Evolutionary conservation across 2,329 filamentous ascomycete species (phyloP).

Genomic region (Colletotrichum sp.): DNA sequence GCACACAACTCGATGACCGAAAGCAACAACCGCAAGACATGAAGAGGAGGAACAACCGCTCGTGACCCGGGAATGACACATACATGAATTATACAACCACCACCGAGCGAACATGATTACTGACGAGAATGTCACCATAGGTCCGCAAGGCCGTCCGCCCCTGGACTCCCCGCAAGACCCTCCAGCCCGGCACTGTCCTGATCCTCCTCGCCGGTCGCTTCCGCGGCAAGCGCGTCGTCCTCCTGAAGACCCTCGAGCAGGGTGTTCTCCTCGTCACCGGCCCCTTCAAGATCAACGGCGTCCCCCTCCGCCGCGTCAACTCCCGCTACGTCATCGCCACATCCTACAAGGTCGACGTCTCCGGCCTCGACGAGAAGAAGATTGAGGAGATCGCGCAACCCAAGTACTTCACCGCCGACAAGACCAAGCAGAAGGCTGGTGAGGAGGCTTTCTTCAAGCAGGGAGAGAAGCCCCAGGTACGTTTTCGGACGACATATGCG

Average conservation of each 20-base stretch:
- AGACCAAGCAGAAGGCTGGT: conserved; percentile 90
- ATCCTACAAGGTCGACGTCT: conserved; percentile 83
- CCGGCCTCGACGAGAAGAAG: conserved; percentile 89
- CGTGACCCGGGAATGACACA: conserved; percentile 6
- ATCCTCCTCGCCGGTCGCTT: conserved; percentile 99
- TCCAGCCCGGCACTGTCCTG: conserved; percentile 93
- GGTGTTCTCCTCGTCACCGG: conserved; percentile 99
- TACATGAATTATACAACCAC: neutral
- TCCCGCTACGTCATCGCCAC: conserved; percentile 93
- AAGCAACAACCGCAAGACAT: neutral
- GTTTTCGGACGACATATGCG: conserved; percentile 32
- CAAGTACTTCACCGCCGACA: conserved; percentile 97
- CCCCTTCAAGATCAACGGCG: conserved; percentile 99
- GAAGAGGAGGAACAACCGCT: neutral
- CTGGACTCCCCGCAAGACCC: conserved; percentile 85
- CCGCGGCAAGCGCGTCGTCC: conserved; percentile 99
- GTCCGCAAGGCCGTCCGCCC: conserved; percentile 92
- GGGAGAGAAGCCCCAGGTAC: conserved; percentile 95
- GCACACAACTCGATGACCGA: neutral
- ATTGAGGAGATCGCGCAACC: conserved; percentile 75
- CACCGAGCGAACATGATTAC: neutral
- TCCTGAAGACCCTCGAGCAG: conserved; percentile 97
- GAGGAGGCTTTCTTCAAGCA: conserved; percentile 99
- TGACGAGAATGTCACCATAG: conserved; percentile 52
- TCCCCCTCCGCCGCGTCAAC: conserved; percentile 94